Evolutionary conservation across 176 grass and related monocot genomes (phyloP).

Genomic region (Ensete glaucum): DNA sequence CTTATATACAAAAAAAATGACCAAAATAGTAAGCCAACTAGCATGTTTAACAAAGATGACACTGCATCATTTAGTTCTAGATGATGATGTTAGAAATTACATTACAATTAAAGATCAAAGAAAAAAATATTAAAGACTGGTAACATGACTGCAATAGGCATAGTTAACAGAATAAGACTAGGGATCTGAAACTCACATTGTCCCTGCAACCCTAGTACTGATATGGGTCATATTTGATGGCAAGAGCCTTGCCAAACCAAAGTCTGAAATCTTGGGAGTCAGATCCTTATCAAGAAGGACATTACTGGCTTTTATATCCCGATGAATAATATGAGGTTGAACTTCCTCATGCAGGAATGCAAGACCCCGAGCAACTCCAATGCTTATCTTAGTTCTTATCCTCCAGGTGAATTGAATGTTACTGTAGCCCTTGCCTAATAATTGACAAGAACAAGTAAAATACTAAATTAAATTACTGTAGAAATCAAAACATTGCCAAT

Average conservation of each 20-base stretch:
- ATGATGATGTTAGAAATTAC: not conserved
- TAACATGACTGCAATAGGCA: not conserved
- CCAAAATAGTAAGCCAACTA: not conserved
- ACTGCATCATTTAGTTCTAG: not conserved
- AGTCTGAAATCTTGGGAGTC: conserved; percentile 70
- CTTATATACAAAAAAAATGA: not conserved
- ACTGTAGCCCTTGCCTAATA: conserved; percentile 41
- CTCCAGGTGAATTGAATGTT: conserved; percentile 58
- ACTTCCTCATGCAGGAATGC: conserved; percentile 69
- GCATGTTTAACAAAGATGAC: not conserved
- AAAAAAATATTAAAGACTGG: too few relatives aligned
- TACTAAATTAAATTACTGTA: not conserved
- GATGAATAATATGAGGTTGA: conserved; percentile 52
- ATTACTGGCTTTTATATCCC: conserved; percentile 87
- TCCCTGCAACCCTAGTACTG: conserved; percentile 86
- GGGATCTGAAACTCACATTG: conserved; percentile 45
- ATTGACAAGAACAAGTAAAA: not conserved
- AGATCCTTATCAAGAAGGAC: conserved; percentile 72
- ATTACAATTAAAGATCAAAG: not conserved
- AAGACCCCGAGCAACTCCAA: conserved; percentile 52
- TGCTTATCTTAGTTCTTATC: conserved; percentile 51
- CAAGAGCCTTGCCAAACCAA: conserved; percentile 74
- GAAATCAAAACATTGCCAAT: too few relatives aligned
- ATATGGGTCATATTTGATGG: conserved; percentile 57
- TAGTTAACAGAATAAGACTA: not conserved